phyloP scores from a whole-genome alignment of 2,329 filamentous ascomycete species.

The Fusarium chuoi region DNA sequence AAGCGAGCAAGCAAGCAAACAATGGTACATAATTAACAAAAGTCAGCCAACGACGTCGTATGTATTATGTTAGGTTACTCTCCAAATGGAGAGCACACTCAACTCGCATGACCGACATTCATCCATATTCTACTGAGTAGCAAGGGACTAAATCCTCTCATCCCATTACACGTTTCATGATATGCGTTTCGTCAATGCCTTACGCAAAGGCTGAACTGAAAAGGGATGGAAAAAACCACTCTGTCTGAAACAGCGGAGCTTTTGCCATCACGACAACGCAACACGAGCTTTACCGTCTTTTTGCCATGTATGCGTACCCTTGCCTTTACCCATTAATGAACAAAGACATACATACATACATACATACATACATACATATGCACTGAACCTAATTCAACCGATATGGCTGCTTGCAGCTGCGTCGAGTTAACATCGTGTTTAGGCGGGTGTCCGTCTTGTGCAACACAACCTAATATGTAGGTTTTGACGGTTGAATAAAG shows the following conservation, averaged over 20 bases:
- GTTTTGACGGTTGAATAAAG: not conserved
- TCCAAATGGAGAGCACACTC: not conserved
- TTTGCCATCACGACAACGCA: slow-evolving; percentile 2
- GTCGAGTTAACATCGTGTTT: slow-evolving; percentile 15
- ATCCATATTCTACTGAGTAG: slow-evolving; percentile 4
- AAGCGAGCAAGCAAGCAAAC: not conserved
- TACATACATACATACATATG: slow-evolving; percentile 26
- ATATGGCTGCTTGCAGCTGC: slow-evolving; percentile 26
- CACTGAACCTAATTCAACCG: slow-evolving; percentile 22
- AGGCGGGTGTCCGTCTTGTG: slow-evolving; percentile 16
- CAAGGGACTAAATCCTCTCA: slow-evolving; percentile 22
- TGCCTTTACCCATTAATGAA: slow-evolving; percentile 5
- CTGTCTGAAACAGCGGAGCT: slow-evolving; percentile 43
- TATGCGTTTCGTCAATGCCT: slow-evolving; percentile 41
- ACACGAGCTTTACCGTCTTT: slow-evolving; percentile 27
- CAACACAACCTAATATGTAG: not conserved
- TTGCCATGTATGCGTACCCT: slow-evolving; percentile 2
- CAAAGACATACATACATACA: slow-evolving; percentile 13
- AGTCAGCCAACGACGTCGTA: not conserved
- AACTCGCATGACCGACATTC: not conserved
- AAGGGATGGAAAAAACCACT: slow-evolving; percentile 16
- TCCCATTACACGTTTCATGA: slow-evolving; percentile 35
- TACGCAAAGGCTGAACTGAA: not conserved
- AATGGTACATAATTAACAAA: not conserved
- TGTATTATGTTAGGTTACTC: not conserved